Evolutionary conservation across 352 stramenopile genomes (phyloP), one percentile per base, ranked within the genome.

Genomic region (Pythium diclinum): DNA sequence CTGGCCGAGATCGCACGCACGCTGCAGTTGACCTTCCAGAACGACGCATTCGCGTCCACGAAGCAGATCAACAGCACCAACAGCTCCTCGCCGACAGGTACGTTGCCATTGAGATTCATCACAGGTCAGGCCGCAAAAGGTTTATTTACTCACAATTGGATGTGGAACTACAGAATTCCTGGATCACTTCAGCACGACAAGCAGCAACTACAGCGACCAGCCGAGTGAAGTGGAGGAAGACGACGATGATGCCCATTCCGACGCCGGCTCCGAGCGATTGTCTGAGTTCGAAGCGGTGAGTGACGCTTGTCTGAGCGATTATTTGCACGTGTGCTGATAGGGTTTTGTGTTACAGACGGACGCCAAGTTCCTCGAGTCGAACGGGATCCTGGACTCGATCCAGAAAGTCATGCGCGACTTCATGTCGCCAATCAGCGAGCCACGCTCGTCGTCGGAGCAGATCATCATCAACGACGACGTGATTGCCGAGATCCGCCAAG

Each of bases 331-430:
- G 8, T 9, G 13, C 38, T 17, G 30, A 38, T n/a, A 21, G 17
- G 11, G 48, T 59, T 47, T 59, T 47, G 11, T 61, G 32, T 25
- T 17, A 14, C 42, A 92, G 84, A 79, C 81, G 19, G 85, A 93
- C 32, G 79, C 75, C 44, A 78, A 83, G 17, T 91, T 93, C 53
- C 67, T 91, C 52, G 82, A 91, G 54, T 83, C 85, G 4, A 91
- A 75, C 19, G 44, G 44, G 3, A 87, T 91, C n/a, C 67, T 91
- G 17, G 85, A 91, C 60, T 92, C 85, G 9, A 91, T 91, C 42
- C 85, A 93, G 28, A 81, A 89, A 49, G 83, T 89, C 28, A 91
- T 93, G 83, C 83, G 86, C 10, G 75, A 79, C 52, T 82, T 82
- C 23, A 76, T 75, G 28, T 71, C 71, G 3, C 70, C 73, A 1